phyloP scores from a whole-genome alignment of 306 rosid genomes.

The Acacia acuminata region DNA sequence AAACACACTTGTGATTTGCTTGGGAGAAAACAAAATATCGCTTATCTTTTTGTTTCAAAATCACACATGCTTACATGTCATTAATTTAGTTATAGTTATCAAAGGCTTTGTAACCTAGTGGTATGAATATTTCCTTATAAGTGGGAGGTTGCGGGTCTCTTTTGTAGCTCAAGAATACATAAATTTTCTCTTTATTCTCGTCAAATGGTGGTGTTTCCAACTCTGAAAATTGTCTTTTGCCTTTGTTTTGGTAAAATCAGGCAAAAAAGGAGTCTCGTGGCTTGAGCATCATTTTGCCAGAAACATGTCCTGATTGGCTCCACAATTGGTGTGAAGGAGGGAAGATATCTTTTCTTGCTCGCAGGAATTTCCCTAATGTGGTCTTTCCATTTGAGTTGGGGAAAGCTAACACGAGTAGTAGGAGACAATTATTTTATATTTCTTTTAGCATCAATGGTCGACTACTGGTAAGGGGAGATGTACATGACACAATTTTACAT shows the following conservation, averaged over 20 bases:
- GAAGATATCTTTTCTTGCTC: not conserved
- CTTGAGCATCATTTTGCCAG: not conserved
- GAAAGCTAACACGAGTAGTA: not conserved
- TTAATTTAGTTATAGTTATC: not conserved
- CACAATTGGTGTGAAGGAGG: not conserved
- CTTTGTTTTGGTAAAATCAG: not conserved
- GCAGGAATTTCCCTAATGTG: not conserved
- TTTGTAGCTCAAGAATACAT: too few species aligned
- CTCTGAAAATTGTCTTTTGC: not conserved
- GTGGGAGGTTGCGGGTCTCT: too few species aligned
- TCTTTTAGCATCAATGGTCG: not conserved
- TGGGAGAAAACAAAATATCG: too few species aligned
- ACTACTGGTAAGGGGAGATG: accelerated
- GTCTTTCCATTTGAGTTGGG: not conserved
- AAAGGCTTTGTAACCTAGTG: too few species aligned
- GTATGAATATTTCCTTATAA: too few species aligned
- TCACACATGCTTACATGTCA: too few species aligned
- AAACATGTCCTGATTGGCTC: not conserved
- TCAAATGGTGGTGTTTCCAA: not conserved
- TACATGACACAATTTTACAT: not conserved
- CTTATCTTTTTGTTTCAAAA: too few species aligned
- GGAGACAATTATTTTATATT: not conserved
- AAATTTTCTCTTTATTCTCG: not conserved
- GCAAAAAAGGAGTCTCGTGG: not conserved
- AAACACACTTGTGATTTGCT: too few species aligned